Base-by-base conservation (phyloP, 2,329 filamentous ascomycete species). In the Claviceps fusiformis region DNA sequence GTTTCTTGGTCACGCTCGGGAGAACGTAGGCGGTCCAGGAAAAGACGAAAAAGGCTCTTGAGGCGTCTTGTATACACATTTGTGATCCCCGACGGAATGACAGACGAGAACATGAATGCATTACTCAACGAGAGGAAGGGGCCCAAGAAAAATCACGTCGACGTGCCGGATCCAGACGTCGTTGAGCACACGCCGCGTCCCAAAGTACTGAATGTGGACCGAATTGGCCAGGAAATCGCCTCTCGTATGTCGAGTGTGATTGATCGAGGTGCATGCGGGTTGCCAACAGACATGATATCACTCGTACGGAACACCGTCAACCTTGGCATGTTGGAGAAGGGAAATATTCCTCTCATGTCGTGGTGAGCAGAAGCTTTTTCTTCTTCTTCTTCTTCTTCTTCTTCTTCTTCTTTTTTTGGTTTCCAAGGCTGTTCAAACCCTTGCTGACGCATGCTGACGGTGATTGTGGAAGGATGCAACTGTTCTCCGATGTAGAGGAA, bases 11-110 rank as follows among this genome's bases (percentile, higher is more conserved):
- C 61, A n/a, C 62, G 60, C 11, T 55, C 55, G 13, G 59, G 62
- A 44, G 62, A 65, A 55, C 57, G 59, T 7, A 61, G 57, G 13
- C 61, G 62, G 1, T 66, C 64, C 62, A 67, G 58, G 29, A 67
- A 58, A 43, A 64, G 62, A 41, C 63, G 68, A 17, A 64, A 57
- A 19, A 56, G 58, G 2, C 62, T 68, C 37, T 55, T 69, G 27
- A 62, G 57, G 2, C 62, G 67, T 31, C 63, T 70, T 50, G 62
- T 58, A 10, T 59, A 59, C 5, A 59, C 64, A 1, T 72, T 73
- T 56, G 64, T 71, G n/a, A 59, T 72, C 13, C 70, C 71, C 1
- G 71, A 73, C 50, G 61, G 61, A 5, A 60, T 70, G 57, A 61
- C 61, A 11, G 65, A 68, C 6, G 58, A 59, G 1, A 59, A 64